Evolutionary conservation across 768 basidiomycete genomes (phyloP).

Genomic region (Mycena indigotica): DNA sequence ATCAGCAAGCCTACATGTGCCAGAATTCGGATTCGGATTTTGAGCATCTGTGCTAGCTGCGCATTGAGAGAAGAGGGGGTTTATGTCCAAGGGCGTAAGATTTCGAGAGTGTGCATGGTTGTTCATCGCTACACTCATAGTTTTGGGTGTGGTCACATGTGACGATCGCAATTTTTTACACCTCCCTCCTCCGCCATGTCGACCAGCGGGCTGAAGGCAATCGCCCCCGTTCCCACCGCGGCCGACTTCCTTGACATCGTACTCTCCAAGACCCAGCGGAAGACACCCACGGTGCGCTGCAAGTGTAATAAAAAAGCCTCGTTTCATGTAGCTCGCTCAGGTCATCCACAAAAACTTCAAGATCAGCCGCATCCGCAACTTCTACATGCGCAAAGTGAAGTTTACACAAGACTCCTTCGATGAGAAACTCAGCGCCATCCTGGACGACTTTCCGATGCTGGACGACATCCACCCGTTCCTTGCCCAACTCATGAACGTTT

Average conservation of each 20-base stretch:
- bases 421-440: constrained; percentile 90
- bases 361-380: constrained; percentile 96
- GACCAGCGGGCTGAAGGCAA: constrained; percentile 91
- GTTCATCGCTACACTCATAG: too few species aligned
- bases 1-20: too few species aligned
- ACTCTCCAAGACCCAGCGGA: constrained; percentile 90
- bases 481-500: constrained; percentile 92
- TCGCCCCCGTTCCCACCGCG: constrained; percentile 98
- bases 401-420: constrained; percentile 97
- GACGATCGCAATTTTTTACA: too few species aligned
- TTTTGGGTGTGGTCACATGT: too few species aligned
- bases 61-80: too few species aligned
- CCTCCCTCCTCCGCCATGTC: constrained; percentile 60
- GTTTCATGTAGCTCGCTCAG: constrained; percentile 38
- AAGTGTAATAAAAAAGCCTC: constrained; percentile 33
- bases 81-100: too few species aligned
- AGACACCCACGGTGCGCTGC: constrained; percentile 78
- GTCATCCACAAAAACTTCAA: constrained; percentile 99
- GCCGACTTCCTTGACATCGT: constrained; percentile 94
- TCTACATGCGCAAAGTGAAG: constrained; percentile 99
- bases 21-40: too few species aligned
- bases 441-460: constrained; percentile 96
- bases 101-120: too few species aligned
- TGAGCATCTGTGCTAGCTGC: too few species aligned
- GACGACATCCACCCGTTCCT: constrained; percentile 98